Conservation (phyloP, 441 rosid species). For the Lepidium campestre region DNA sequence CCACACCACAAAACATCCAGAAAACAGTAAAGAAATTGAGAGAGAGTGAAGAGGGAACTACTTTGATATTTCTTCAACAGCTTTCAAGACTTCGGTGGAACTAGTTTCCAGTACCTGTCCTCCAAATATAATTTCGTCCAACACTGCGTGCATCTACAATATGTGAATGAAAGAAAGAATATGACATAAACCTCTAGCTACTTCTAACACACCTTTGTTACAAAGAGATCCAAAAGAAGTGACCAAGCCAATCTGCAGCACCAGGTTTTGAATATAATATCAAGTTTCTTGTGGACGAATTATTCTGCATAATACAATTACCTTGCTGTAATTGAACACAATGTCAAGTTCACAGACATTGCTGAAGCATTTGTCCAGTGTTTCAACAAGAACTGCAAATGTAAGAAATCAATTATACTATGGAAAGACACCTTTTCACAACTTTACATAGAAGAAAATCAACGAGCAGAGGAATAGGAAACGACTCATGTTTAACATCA, state of each 20-base stretch:
- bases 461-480: background rate
- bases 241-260: conserved; percentile 5
- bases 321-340: conserved; percentile 90
- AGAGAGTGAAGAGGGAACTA: conserved; percentile 20
- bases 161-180: background rate
- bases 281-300: background rate
- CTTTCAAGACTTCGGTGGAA: conserved; percentile 70
- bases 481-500: background rate
- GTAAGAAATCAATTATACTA: conserved; percentile 4
- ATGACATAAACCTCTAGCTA: background rate
- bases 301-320: conserved; percentile 5
- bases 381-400: conserved; percentile 84
- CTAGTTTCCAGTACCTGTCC: conserved; percentile 96
- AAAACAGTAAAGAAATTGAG: background rate
- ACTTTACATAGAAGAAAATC: background rate
- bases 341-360: conserved; percentile 94
- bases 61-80: conserved; percentile 87
- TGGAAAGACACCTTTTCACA: background rate
- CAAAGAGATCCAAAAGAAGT: background rate
- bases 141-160: conserved; percentile 70
- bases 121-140: conserved; percentile 87
- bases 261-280: background rate
- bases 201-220: background rate
- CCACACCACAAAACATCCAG: background rate
- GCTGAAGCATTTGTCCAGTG: conserved; percentile 95